Base-by-base conservation (phyloP, 176 grass and related monocot species). In the Ensete glaucum region DNA sequence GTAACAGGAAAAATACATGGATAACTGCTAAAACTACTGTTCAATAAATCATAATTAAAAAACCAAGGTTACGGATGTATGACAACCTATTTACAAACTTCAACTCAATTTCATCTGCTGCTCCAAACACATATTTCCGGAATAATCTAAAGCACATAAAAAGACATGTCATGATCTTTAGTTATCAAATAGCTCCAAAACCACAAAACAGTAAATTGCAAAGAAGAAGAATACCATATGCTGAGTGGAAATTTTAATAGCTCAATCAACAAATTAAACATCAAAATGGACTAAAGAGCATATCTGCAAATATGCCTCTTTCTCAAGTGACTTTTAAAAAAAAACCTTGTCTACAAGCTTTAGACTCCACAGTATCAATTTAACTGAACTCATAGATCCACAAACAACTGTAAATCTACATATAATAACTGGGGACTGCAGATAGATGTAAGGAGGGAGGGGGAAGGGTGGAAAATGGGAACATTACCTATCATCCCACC, bases 51-150 rank as follows among this genome's bases (percentile, higher is more conserved):
- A 69, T 1, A 21, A 29, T 16, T 13, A 56, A 68, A 20, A 23
- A 3, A 6, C 48, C 53, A 69, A 54, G 26, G 19, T 48, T 20
- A 74, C 11, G 71, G 78, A 10, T 65, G 57, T 59, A 71, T 64
- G 27, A 77, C 79, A 82, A 99, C 95, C 91, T 94, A 82, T 89
- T 94, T 67, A 99, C 95, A 79, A 99, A 99, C 85, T 99, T 99
- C 74, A 99, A 80, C 82, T 99, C 95, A 74, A 99, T 86, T 83
- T 99, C 95, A 83, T 99, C 95, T 74, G 95, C 95, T 85, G 91
- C 91, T 29, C 95, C 95, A 89, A 99, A 99, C 71, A 94, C 29
- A 82, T 94, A 94, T 78, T 99, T 94, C 19, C 95, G 84, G 64
- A 94, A 99, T 70, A 99, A 84, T 73, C 95, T 99, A 80, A 78